Evolutionary conservation across 208 protist species (phyloP), one percentile per base, ranked within the genome.

Genomic region (Strigomonas culicis): DNA sequence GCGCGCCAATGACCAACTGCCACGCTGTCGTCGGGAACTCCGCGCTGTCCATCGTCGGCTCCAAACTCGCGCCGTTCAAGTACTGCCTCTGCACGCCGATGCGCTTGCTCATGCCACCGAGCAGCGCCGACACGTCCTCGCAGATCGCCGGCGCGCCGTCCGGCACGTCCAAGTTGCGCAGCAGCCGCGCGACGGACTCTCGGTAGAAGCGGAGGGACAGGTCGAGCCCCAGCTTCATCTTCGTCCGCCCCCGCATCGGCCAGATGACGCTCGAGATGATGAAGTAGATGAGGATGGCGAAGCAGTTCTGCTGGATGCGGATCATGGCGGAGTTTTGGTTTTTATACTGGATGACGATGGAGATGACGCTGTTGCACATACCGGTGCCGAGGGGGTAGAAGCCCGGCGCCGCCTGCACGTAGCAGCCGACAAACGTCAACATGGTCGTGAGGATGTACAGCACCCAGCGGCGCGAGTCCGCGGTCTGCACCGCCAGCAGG

Each of bases 241-340:
- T 90, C 28, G 64, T 79, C 6, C 69, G 68, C 1, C 81, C 82
- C 56, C 84, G 79, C 75, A 91, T 88, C 17, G 88, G 88, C 86
- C 88, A 95, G n/a, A 95, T 49, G 4, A 88, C 39, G 31, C 73
- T 88, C 13, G 83, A 80, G 68, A 95, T 77, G 39, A 81, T 74
- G 57, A 95, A 95, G 72, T 95, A 95, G 36, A 91, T 80, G 47
- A 92, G 72, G 63, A 95, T 88, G 51, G 88, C 82, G 55, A 95
- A 95, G 57, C 84, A 85, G 73, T 92, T 95, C 68, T 95, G 89
- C 64, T 95, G 74, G 58, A 95, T 95, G 72, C 89, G 89, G n/a
- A 80, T 71, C 60, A 92, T 90, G 1, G 89, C 89, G 13, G 73
- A 63, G 44, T 50, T 47, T 30, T 63, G 30, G 46, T 84, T 76